A percentile compares a stretch with the other conserved stretches of the same genome.
These are phyloP conservation scores for Veloboletus limbatus DNA, from an alignment of 1,284 basidiomycete genomes.

Conservation along the genomic window DNA sequence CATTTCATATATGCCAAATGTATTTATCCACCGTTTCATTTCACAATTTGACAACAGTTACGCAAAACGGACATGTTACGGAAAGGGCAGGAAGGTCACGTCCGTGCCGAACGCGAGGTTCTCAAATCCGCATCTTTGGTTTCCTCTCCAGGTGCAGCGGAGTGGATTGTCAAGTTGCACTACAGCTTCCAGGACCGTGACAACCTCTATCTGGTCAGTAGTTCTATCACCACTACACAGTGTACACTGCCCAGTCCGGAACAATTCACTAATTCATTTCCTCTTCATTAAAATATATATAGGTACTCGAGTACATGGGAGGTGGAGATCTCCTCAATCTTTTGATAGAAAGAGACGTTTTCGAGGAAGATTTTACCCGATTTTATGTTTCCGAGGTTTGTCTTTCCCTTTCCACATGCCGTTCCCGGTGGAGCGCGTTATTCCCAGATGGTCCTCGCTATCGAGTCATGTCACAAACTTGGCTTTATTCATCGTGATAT, in stretches of 20 bases:
- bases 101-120: constrained; percentile 87
- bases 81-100: constrained; percentile 97
- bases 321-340: constrained; percentile 95
- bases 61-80: constrained; percentile 96
- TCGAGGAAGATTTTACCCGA: constrained; percentile 89
- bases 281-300: constrained; percentile 52
- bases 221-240: constrained; percentile 34
- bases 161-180: constrained; percentile 92
- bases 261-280: constrained; percentile 43
- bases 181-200: constrained; percentile 93
- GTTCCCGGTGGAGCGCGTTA: constrained; percentile 23
- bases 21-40: constrained; percentile 26
- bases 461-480: constrained; percentile 90
- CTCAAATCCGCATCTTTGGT: constrained; percentile 78
- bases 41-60: constrained; percentile 49
- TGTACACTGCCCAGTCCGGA: constrained; percentile 21
- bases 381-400: constrained; percentile 93
- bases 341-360: constrained; percentile 90
- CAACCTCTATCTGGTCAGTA: constrained; percentile 86
- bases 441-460: constrained; percentile 88
- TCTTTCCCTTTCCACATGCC: constrained; percentile 23
- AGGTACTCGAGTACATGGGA: constrained; percentile 92
- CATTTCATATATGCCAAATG: constrained; percentile 30
- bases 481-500: constrained; percentile 98
- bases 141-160: constrained; percentile 64